Base-by-base conservation (phyloP, 305 asterid genomes). In the Fraxinus floribunda region DNA sequence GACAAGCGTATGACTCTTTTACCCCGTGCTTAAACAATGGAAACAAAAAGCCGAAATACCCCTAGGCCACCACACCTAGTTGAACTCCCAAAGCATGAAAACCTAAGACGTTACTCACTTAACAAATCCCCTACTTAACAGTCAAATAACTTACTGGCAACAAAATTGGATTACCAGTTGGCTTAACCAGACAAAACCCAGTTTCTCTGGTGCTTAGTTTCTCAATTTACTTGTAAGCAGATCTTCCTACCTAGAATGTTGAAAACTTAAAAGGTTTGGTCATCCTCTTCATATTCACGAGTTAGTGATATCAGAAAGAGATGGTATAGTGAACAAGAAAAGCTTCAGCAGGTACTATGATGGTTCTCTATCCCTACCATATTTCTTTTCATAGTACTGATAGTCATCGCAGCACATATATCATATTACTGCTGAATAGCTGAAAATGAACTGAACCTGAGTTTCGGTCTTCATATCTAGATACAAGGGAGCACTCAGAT, bases 401-500 rank as follows among this genome's bases (percentile, higher is more conserved):
- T 52, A 60, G 68, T 32, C 32, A 71, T 9, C 32, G 71, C 35
- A 60, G 49, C 3, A 55, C 35, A 10, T 75, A 72, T 15, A 78
- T 30, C 49, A 78, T 62, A 79, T 52, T 83, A 74, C 26, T 71
- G 18, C 68, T 79, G 13, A 60, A 46, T 49, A 39, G 74, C 78
- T 66, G 75, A 35, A 81, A 7, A 80, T 36, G 22, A 86, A 79
- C 75, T 49, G 64, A 79, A 96, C 98, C 98, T 93, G 98, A 76
- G 88, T 88, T 88, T 90, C 94, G 72, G 84, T 76, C 86, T 90
- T 89, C 90, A 94, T 73, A 64, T 83, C 80, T 81, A 87, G 91
- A 84, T 88, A 94, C 10, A 90, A 79, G 70, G 92, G 87, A 86
- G 88, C 85, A 90, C 88, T 90, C 81, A 96, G 92, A 86, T 88